Evolutionary conservation across 495 filamentous ascomycete genomes (phyloP), one percentile per base, ranked within the genome.

Genomic region (Talaromyces nanjingensis): DNA sequence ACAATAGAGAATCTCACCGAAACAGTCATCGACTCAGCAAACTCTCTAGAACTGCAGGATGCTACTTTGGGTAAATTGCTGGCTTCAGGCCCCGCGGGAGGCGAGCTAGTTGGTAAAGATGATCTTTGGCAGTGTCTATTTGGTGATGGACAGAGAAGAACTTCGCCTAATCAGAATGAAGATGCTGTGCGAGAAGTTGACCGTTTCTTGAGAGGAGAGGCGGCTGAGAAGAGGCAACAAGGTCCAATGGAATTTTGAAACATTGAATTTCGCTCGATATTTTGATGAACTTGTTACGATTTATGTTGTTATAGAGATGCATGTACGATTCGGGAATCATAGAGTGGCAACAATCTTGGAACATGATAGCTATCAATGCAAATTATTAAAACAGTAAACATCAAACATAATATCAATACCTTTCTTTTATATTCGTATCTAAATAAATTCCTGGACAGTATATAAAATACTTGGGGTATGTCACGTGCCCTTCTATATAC

Each of bases 41-140:
- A 97, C 69, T 90, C 90, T 4, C 66, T 88, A 61, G 91, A 97
- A 74, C 74, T 97, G 68, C 82, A 94, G 74, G 81, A 87, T 66
- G 87, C 87, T 29, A 76, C 81, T 1, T 69, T 94, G 12, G 75
- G 79, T 5, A 86, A 84, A 69, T 67, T 97, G 64, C 83, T 97
- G 73, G 84, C 81, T 33, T 88, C 86, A 65, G 84, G 86, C 2
- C 77, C 83, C 22, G 84, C 82, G 1, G 87, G 87, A n/a, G 93
- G 93, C 6, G 93, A 98, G 72, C 72, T 88, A 55, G 91, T 98
- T 4, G 81, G 84, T 27, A 81, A 89, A 60, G 84, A 88, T 45
- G 93, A 97, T 74, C 73, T 98, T 29, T 97, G 92, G 93, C 84
- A 84, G 56, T 98, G 93, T 76, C 75, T 97, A 9, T 97, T 97